Evolutionary conservation across 2,329 filamentous ascomycete species (phyloP).

Genomic region (Colletotrichum shisoi): DNA sequence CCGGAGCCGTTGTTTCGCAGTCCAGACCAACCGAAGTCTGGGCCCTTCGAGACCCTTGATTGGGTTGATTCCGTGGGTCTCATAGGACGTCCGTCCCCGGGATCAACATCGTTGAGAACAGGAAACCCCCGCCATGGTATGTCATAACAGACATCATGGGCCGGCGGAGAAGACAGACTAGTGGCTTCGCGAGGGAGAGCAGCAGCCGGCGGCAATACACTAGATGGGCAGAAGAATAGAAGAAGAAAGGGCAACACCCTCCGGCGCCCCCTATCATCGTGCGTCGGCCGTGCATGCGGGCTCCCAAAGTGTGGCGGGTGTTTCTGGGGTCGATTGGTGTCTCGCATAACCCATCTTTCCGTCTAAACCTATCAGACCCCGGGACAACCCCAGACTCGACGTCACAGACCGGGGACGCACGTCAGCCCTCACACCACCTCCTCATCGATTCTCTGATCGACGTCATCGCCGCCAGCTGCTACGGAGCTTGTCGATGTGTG

Average conservation of each 20-base stretch:
- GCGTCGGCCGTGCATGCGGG: slow-evolving; percentile 13
- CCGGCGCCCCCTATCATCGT: slow-evolving; percentile 7
- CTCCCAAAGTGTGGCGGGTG: slow-evolving; percentile 16
- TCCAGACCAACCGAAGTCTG: background rate
- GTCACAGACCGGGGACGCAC: slow-evolving; percentile 31
- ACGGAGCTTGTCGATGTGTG: background rate
- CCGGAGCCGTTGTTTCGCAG: background rate
- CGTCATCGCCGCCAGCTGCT: slow-evolving; percentile 17
- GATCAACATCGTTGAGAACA: slow-evolving; percentile 4
- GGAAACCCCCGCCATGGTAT: background rate
- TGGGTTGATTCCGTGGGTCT: background rate
- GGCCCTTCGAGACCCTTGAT: background rate
- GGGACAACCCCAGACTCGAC: slow-evolving; percentile 30
- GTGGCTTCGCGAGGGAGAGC: background rate
- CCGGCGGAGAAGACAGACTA: background rate
- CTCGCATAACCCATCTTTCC: slow-evolving; percentile 26
- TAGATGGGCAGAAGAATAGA: background rate
- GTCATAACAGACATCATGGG: slow-evolving; percentile 18
- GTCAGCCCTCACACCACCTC: slow-evolving; percentile 32
- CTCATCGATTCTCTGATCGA: slow-evolving; percentile 16
- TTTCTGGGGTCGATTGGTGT: slow-evolving; percentile 29
- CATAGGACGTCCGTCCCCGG: background rate
- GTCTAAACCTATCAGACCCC: slow-evolving; percentile 32
- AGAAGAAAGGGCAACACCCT: background rate
- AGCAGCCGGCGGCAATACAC: too few relatives aligned